Percentiles rank a stretch among this genome's conserved stretches.
These are phyloP conservation scores for Clavariopsis aquatica DNA, from an alignment of 495 filamentous ascomycete species.

Conservation along the genomic window DNA sequence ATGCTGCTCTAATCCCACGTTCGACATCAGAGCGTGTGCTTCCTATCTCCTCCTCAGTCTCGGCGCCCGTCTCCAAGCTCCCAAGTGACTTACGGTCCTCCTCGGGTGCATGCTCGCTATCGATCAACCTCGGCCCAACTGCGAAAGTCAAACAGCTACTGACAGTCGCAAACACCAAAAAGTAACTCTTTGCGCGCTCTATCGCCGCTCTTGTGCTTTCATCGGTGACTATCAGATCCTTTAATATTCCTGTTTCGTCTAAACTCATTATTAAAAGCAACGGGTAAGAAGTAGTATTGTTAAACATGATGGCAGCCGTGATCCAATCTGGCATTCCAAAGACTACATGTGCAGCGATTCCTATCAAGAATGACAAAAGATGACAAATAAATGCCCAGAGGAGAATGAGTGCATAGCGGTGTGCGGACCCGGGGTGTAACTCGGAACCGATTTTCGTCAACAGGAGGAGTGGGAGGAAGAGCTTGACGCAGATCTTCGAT, in stretches of 20 bases:
- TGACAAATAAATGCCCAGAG: slow-evolving; percentile 60
- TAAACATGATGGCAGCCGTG: slow-evolving; percentile 65
- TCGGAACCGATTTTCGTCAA: slow-evolving; percentile 65
- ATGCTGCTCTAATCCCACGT: slow-evolving; percentile 21
- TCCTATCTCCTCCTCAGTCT: background rate
- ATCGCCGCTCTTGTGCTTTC: slow-evolving; percentile 54
- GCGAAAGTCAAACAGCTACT: slow-evolving; percentile 61
- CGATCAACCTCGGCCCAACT: slow-evolving; percentile 60
- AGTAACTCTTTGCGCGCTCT: slow-evolving; percentile 67
- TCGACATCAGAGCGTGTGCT: no score
- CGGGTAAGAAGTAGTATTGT: slow-evolving; percentile 69
- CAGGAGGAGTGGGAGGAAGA: slow-evolving; percentile 67
- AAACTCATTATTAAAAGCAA: slow-evolving; percentile 66
- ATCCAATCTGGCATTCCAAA: slow-evolving; percentile 64
- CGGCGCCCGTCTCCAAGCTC: background rate
- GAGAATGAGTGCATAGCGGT: slow-evolving; percentile 58
- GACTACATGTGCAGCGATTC: slow-evolving; percentile 45
- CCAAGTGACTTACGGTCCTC: slow-evolving; percentile 27
- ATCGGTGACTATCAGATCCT: slow-evolving; percentile 51
- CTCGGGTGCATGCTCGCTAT: slow-evolving; percentile 46
- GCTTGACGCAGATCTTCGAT: slow-evolving; percentile 62
- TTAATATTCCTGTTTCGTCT: slow-evolving; percentile 62
- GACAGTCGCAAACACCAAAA: slow-evolving; percentile 61
- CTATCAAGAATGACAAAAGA: slow-evolving; percentile 54
- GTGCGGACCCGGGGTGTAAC: slow-evolving; percentile 54